A percentile compares a stretch with the other conserved stretches of the same genome.
phyloP scores from a whole-genome alignment of 306 rosid species.

The Sesbania bispinosa region DNA sequence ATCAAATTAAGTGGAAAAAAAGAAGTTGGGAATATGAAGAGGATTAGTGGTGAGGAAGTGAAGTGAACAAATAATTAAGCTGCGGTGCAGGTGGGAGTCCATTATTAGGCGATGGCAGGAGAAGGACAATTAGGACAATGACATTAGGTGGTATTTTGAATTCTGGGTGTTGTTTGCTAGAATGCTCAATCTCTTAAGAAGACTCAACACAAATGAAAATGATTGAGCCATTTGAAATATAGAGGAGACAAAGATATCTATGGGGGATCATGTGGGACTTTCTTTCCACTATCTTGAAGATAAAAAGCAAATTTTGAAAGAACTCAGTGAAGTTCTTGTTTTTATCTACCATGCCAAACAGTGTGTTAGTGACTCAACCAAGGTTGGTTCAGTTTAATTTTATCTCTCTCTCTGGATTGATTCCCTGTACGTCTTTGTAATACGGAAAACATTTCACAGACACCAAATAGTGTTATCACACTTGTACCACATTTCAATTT shows the following conservation, averaged over 20 bases:
- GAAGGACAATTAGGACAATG: slow-evolving; percentile 9
- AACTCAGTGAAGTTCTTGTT: not conserved
- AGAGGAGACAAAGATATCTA: slow-evolving; percentile 28
- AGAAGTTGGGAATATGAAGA: not conserved
- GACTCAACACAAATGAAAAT: not conserved
- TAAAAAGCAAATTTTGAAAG: not conserved
- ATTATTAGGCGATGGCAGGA: not conserved
- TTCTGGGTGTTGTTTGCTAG: slow-evolving; percentile 16
- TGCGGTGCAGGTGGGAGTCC: not conserved
- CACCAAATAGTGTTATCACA: too few relatives aligned
- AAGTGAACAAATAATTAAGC: not conserved
- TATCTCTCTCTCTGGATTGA: not conserved
- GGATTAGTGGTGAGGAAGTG: not conserved
- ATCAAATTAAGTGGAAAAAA: too few relatives aligned
- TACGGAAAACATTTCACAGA: not conserved
- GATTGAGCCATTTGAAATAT: slow-evolving; percentile 22
- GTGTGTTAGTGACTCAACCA: not conserved
- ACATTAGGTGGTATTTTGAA: slow-evolving; percentile 13
- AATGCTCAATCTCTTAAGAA: not conserved
- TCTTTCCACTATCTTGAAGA: slow-evolving; percentile 27
- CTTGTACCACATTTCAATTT: too few relatives aligned
- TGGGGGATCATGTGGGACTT: slow-evolving; percentile 37
- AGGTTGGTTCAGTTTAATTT: not conserved
- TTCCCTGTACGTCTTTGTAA: not conserved
- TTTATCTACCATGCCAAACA: not conserved